Base-by-base conservation (phyloP, 345 rosid genomes). In the Populus nigra region DNA sequence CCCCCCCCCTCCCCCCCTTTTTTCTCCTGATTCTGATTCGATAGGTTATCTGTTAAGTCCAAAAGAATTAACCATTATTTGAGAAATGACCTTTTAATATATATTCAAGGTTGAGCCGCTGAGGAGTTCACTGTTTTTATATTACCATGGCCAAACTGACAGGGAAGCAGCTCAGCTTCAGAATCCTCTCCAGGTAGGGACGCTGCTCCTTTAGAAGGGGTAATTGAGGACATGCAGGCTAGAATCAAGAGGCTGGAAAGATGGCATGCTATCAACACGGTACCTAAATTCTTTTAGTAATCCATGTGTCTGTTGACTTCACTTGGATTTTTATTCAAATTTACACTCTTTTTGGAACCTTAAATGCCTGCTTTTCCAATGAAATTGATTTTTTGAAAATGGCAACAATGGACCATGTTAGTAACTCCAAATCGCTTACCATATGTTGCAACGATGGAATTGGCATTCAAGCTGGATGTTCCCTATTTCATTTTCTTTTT, bases 251-350 rank as follows among this genome's bases (percentile, higher is more conserved):
- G 97, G 84, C 93, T 91, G 3, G 99, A 96, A 84, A 89, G 94
- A 45, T 92, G 97, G 98, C 94, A 94, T n/a, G 79, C 95, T 20
- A 91, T 96, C 67, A 96, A 96, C 75, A 88, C 97, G 90, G 99
- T 96, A 88, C 47, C 50, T 59, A 6, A 61, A 22, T 43, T 31
- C 71, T 17, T 36, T n/a, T 7, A 47, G 63, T 10, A 7, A 43
- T 33, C 31, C 23, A 11, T 25, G 25, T 36, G 63, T 18, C 65
- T 47, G 18, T 22, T 36, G 8, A 2, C 13, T 10, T 41, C 13
- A 41, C 6, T 39, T 59, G 67, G 41, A 27, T 49, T 66, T 33
- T 70, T 27, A 7, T 33, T 27, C 55, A 29, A 45, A 20, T 49
- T 65, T 65, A 13, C 13, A 31, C 61, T 17, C n/a, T 7, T n/a